Percentiles rank a stretch among this genome's conserved stretches.
Evolutionary conservation across 345 rosid species (phyloP).

Genomic region (Eucalyptus fibrosa): DNA sequence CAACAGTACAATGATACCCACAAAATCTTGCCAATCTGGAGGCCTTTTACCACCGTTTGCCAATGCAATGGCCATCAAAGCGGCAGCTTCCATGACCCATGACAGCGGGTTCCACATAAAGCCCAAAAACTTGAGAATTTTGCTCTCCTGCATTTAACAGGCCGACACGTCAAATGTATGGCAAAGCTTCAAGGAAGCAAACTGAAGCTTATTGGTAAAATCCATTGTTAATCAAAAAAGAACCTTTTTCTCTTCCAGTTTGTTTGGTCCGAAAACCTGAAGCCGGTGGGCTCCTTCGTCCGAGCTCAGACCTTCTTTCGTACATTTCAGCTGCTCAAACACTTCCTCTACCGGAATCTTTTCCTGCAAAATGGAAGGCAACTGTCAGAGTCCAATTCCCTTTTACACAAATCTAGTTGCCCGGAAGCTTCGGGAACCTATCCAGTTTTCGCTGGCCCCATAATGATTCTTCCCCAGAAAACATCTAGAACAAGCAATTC

Average conservation of each 20-base stretch:
- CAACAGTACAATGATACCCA: constrained; percentile 60
- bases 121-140: constrained; percentile 72
- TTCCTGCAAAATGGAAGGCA: constrained; percentile 12
- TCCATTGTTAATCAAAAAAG: not conserved
- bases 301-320: constrained; percentile 36
- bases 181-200: not conserved
- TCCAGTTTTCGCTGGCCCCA: not conserved
- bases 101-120: constrained; percentile 98
- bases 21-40: constrained; percentile 95
- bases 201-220: not conserved
- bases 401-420: not conserved
- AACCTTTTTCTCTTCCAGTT: constrained; percentile 88
- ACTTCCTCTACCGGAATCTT: constrained; percentile 81
- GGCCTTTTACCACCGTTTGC: constrained; percentile 71
- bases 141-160: constrained; percentile 52
- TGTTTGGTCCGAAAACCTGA: constrained; percentile 80
- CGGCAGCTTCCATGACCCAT: constrained; percentile 98
- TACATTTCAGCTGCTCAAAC: constrained; percentile 48
- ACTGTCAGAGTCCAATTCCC: not conserved
- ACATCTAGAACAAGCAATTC: not conserved
- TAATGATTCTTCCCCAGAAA: not conserved
- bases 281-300: constrained; percentile 70
- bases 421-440: not conserved
- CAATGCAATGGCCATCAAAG: constrained; percentile 73
- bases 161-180: not conserved